Base-by-base conservation (phyloP, 495 filamentous ascomycete species). In the Monascus purpureus region DNA sequence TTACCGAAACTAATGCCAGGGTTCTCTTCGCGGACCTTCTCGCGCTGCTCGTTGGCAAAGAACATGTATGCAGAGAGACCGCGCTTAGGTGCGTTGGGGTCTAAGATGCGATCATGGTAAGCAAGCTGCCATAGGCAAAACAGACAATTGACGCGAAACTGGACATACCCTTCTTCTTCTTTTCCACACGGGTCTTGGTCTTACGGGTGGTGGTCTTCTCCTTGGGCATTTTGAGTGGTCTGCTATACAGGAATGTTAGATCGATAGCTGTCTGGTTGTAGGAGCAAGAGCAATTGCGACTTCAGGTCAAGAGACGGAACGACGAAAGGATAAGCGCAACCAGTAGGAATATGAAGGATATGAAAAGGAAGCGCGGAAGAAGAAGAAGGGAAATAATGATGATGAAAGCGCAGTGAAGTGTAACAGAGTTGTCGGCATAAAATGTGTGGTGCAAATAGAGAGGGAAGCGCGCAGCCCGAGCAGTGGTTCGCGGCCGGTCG, bases 21-120 rank as follows among this genome's bases (percentile, higher is more conserved):
- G 70, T 99, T 96, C 61, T 99, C 90, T 53, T 92, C 82, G 50
- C 88, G 82, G 45, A 99, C 90, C 57, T 90, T 93, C 45, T 96
- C 90, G 45, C 90, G 86, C 59, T 94, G 81, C 56, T 96, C 92
- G 48, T 96, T 96, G 71, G 90, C 90, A 55, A 99, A 99, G 75
- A 96, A 99, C 90, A 99, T 99, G 75, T 99, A 99, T 31, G 92
- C 90, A 13, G 90, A 99, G 29, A 99, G 82, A 63, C 86, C 92
- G 63, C 90, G 82, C 82, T 96, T 99, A 52, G 90, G 90, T 29
- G 87, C 87, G 57, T 96, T 95, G 62, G 90, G 90, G 59, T 97
- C 90, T 96, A 41, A 2, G 12, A 29, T 14, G 15, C 27, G 28
- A 13, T 18, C 13, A 18, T 13, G 34, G 42, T 47, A 25, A 37